Conservation (phyloP, 2,329 filamentous ascomycete species). For the Periglandula ipomoeae region DNA sequence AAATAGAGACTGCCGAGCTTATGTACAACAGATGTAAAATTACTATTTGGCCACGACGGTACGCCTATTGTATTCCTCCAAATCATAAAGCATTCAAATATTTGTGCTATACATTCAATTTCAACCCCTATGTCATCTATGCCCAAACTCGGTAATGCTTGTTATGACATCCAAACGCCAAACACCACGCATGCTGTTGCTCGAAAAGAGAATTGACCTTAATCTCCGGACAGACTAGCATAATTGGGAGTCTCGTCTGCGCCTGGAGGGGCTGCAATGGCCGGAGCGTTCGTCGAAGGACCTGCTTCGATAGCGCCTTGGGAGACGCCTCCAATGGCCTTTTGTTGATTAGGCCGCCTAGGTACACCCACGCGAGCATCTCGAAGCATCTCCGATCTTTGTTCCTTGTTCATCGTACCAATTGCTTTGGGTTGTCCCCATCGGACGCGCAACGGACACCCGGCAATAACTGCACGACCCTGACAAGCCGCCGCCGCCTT, state of each 20-base stretch:
- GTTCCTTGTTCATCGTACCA: conserved; percentile 82
- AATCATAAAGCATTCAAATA: not conserved
- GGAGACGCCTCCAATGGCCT: conserved; percentile 26
- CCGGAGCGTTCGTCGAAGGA: conserved; percentile 18
- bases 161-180: conserved; percentile 16
- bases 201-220: conserved; percentile 19
- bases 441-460: conserved; percentile 79
- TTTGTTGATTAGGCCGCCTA: conserved; percentile 15
- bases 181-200: conserved; percentile 16
- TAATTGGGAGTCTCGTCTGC: conserved; percentile 66
- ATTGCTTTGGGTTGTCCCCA: conserved; percentile 92
- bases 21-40: conserved; percentile 15
- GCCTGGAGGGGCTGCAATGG: conserved; percentile 71
- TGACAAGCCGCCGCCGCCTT: conserved; percentile 76
- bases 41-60: conserved; percentile 4
- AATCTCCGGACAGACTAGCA: conserved; percentile 77
- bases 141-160: not conserved
- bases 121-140: conserved; percentile 3
- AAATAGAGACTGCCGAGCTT: conserved; percentile 3
- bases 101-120: not conserved
- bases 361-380: conserved; percentile 48
- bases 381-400: conserved; percentile 69
- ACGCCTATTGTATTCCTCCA: conserved; percentile 1
- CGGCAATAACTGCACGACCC: conserved; percentile 80
- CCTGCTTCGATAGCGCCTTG: conserved; percentile 24